Evolutionary conservation across 371 early-diverging fungal genomes (phyloP).

Genomic region (Mortierella sp.): DNA sequence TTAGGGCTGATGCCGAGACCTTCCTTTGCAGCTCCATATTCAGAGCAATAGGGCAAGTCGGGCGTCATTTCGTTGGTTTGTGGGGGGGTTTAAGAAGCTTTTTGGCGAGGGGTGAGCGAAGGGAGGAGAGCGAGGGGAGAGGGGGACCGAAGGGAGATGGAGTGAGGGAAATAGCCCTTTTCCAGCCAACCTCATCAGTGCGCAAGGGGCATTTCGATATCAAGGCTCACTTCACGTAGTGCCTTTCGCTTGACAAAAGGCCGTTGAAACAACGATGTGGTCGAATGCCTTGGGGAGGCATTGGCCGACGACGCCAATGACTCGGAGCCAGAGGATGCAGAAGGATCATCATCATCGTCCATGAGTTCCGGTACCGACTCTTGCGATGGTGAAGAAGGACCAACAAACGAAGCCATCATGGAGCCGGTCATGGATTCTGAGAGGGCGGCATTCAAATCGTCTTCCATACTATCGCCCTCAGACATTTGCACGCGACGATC

Average conservation of each 20-base stretch:
- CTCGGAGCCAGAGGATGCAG: no score
- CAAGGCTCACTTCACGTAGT: not conserved
- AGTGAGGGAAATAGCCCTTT: no score
- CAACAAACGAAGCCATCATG: conserved; percentile 6
- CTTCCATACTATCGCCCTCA: conserved; percentile 19
- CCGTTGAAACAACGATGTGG: conserved; percentile 10
- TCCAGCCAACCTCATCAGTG: not conserved
- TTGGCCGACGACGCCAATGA: conserved; percentile 31
- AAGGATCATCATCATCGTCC: conserved; percentile 29
- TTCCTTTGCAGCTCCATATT: no score
- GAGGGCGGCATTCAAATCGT: conserved; percentile 29
- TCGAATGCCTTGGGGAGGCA: conserved; percentile 42
- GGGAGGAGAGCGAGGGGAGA: not conserved
- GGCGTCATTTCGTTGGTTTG: no score
- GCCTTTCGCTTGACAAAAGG: conserved; percentile 1
- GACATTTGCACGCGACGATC: conserved; percentile 24
- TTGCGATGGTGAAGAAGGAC: conserved; percentile 24
- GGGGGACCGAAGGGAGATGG: not conserved
- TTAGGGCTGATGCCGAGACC: no score
- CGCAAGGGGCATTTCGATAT: conserved; percentile 3
- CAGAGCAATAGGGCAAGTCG: no score
- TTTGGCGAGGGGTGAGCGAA: not conserved
- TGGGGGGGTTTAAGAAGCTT: no score
- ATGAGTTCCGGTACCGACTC: conserved; percentile 43
- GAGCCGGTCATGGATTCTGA: conserved; percentile 41